Evolutionary conservation across 140 eudicot species (phyloP).

Genomic region (Oenanthe javanica): DNA sequence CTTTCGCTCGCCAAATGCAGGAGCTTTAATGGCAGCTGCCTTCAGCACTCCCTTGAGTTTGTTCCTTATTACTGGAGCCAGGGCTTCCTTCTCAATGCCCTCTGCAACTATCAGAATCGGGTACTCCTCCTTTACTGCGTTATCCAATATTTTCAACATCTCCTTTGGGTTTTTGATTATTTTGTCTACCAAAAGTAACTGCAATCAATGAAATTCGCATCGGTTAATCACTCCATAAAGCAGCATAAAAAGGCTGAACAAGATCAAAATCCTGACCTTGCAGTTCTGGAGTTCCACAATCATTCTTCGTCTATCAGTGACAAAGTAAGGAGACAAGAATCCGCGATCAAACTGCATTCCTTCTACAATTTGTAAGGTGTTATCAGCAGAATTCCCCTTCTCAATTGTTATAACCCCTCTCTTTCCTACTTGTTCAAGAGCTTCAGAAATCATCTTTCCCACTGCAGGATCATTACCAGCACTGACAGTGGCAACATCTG

Average conservation of each 20-base stretch:
- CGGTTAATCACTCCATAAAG: slow-evolving; percentile 13
- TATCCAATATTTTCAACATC: slow-evolving; percentile 56
- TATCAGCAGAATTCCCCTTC: slow-evolving; percentile 57
- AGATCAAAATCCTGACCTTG: slow-evolving; percentile 45
- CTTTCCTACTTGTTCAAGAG: slow-evolving; percentile 63
- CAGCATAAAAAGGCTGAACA: not conserved
- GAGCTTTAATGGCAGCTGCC: slow-evolving; percentile 90
- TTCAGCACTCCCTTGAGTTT: slow-evolving; percentile 68
- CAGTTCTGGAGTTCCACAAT: slow-evolving; percentile 69
- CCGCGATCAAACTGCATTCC: slow-evolving; percentile 96
- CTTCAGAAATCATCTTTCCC: slow-evolving; percentile 79
- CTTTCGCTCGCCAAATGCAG: slow-evolving; percentile 77
- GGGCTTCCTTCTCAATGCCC: slow-evolving; percentile 82
- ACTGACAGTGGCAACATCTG: slow-evolving; percentile 84
- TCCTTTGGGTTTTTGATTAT: slow-evolving; percentile 71
- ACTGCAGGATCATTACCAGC: slow-evolving; percentile 73
- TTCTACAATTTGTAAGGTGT: slow-evolving; percentile 48
- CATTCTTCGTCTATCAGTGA: slow-evolving; percentile 54
- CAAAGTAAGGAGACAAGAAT: slow-evolving; percentile 74
- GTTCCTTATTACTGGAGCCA: slow-evolving; percentile 75
- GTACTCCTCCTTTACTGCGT: slow-evolving; percentile 49
- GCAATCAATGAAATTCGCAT: slow-evolving; percentile 28
- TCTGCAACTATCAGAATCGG: slow-evolving; percentile 78
- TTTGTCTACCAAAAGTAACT: slow-evolving; percentile 90
- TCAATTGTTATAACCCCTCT: slow-evolving; percentile 61